phyloP scores from a whole-genome alignment of 257 asterid genomes.

The Nicotiana undulata region DNA sequence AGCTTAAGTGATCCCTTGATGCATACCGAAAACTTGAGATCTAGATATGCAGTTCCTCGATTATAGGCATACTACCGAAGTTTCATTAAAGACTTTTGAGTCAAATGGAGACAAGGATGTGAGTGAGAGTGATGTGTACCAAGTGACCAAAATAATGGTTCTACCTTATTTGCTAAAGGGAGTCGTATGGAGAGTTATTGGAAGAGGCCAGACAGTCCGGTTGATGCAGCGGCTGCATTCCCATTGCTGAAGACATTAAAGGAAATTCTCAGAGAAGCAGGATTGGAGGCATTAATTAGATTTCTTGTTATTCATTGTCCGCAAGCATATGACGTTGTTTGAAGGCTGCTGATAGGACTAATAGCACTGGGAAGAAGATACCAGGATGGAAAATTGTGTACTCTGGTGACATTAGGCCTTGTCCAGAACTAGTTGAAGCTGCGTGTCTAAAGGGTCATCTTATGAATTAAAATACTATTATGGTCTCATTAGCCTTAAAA shows the following conservation, averaged over 20 bases:
- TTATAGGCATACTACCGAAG: constrained; percentile 61
- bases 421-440: constrained; percentile 55
- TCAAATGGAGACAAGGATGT: constrained; percentile 22
- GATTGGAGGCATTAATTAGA: constrained; percentile 58
- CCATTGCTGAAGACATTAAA: constrained; percentile 38
- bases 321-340: constrained; percentile 68
- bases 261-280: constrained; percentile 50
- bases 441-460: too few species aligned
- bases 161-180: constrained; percentile 51
- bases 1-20: constrained; percentile 75
- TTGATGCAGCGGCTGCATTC: constrained; percentile 27
- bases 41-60: constrained; percentile 88
- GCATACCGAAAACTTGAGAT: constrained; percentile 94
- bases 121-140: constrained; percentile 10
- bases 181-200: constrained; percentile 70
- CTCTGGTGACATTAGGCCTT: constrained; percentile 35
- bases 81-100: constrained; percentile 39
- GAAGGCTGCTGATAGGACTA: constrained; percentile 53
- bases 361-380: constrained; percentile 43
- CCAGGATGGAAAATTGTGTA: constrained; percentile 94
- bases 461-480: too few species aligned
- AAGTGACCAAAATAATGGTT: constrained; percentile 15
- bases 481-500: too few species aligned
- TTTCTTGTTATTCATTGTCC: constrained; percentile 88
- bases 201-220: constrained; percentile 45